Base-by-base conservation (phyloP, 306 rosid species). In the Nissolia schottii region DNA sequence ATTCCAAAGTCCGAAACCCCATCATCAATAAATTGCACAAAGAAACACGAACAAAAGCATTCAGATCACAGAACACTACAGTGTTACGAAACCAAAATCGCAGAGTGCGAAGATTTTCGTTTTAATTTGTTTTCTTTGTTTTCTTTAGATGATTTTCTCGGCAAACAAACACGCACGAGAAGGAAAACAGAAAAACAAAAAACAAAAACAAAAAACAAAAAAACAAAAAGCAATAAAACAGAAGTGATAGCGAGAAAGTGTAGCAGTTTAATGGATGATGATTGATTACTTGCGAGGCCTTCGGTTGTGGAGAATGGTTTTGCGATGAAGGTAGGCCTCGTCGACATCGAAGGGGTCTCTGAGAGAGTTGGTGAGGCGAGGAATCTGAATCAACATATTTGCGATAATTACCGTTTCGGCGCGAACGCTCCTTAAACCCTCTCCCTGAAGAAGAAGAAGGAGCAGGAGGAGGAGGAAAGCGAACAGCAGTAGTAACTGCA, bases 291-390 rank as follows among this genome's bases (percentile, higher is more conserved):
- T 79, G 71, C 71, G 75, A 76, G 77, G 75, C 14, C 27, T 68
- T 45, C 6, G 80, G 56, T 67, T 72, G 41, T 76, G 80, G 43
- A 83, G 87, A 29, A 79, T 13, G 14, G 68, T 32, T 67, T 80
- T 83, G 67, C 87, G 87, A 41, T 72, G 84, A 57, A 83, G 82
- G 77, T 83, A 83, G 13, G 81, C 84, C 22, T 72, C 75, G 27
- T 83, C 87, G 43, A 83, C 50, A 56, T 83, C 87, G 57, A 83
- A 83, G 4, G 87, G 84, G 4, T 68, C 75, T 76, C 87, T 72
- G 37, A 83, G 87, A 29, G 87, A 83, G 28, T 80, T 83, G 3
- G 87, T 79, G 15, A 83, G 67, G 28, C 87, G 87, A 49, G 87
- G 87, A 76, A 83, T 76, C 80, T 83, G 87, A 83, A 80, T 48